Evolutionary conservation across 2,329 filamentous ascomycete genomes (phyloP).

Genomic region (Chaetomium sp.): DNA sequence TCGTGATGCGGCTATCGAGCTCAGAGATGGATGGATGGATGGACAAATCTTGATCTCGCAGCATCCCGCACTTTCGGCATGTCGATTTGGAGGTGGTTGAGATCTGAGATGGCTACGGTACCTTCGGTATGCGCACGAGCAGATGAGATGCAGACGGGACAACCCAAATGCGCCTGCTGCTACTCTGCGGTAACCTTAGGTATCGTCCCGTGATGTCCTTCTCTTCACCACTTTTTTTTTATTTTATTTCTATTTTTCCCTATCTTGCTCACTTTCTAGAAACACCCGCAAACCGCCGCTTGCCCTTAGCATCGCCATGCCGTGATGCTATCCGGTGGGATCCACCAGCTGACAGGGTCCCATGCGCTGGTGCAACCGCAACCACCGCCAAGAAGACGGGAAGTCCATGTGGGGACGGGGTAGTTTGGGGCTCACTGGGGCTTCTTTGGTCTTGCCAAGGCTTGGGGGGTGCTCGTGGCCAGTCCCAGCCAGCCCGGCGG

Average conservation of each 20-base stretch:
- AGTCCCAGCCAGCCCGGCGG: slow-evolving; percentile 3
- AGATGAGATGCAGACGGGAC: too few species aligned
- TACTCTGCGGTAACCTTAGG: background rate
- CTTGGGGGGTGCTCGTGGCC: slow-evolving; percentile 7
- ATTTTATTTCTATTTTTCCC: background rate
- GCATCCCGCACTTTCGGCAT: slow-evolving; percentile 1
- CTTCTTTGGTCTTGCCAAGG: slow-evolving; percentile 10
- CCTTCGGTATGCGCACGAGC: background rate
- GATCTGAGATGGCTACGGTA: background rate
- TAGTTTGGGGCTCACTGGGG: background rate
- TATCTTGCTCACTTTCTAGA: background rate
- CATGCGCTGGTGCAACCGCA: background rate
- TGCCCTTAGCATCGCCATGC: background rate
- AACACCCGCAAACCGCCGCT: background rate
- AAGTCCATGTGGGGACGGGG: slow-evolving; percentile 13
- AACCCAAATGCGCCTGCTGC: too few species aligned
- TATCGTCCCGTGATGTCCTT: background rate
- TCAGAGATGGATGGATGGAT: too few species aligned
- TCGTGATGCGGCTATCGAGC: background rate
- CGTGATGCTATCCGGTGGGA: background rate
- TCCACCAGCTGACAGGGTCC: slow-evolving; percentile 12
- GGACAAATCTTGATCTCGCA: background rate
- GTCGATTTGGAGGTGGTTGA: background rate
- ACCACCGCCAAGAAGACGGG: slow-evolving; percentile 14
- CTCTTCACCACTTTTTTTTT: background rate